Conservation (phyloP, 768 basidiomycete genomes). For the Serpula lacrymans region DNA sequence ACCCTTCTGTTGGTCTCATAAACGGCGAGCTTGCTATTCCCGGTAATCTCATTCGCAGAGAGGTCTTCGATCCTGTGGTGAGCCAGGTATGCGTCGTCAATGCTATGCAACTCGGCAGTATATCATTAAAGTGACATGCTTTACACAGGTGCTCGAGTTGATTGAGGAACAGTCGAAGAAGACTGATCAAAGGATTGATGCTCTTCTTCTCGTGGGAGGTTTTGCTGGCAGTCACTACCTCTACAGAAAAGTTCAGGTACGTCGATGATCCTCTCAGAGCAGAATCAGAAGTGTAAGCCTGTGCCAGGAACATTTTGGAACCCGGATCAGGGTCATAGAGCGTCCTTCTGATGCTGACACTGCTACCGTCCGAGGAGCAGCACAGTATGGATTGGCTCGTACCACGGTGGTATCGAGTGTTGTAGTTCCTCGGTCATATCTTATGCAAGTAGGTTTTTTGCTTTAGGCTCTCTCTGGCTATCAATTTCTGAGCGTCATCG, state of each 20-base stretch:
- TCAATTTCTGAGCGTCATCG: not conserved
- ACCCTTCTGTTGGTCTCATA: slow-evolving; percentile 72
- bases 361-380: slow-evolving; percentile 85
- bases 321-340: slow-evolving; percentile 69
- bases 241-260: slow-evolving; percentile 72
- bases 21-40: slow-evolving; percentile 85
- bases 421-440: slow-evolving; percentile 78
- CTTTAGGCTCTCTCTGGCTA: slow-evolving; percentile 2
- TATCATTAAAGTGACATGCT: slow-evolving; percentile 6
- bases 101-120: slow-evolving; percentile 12
- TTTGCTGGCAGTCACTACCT: slow-evolving; percentile 87
- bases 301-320: slow-evolving; percentile 61
- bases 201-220: slow-evolving; percentile 85
- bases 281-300: slow-evolving; percentile 5
- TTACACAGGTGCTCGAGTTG: slow-evolving; percentile 63
- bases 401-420: slow-evolving; percentile 76
- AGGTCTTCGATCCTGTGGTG: slow-evolving; percentile 88
- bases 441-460: slow-evolving; percentile 65
- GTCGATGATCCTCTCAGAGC: slow-evolving; percentile 19
- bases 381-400: slow-evolving; percentile 78
- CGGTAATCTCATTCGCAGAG: slow-evolving; percentile 70
- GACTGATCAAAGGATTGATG: slow-evolving; percentile 72
- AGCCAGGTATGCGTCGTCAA: slow-evolving; percentile 50
- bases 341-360: slow-evolving; percentile 87
- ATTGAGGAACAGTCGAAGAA: slow-evolving; percentile 72